Evolutionary conservation across 2,329 filamentous ascomycete genomes (phyloP), one percentile per base, ranked within the genome.

Genomic region (Triangularia verruculosa): DNA sequence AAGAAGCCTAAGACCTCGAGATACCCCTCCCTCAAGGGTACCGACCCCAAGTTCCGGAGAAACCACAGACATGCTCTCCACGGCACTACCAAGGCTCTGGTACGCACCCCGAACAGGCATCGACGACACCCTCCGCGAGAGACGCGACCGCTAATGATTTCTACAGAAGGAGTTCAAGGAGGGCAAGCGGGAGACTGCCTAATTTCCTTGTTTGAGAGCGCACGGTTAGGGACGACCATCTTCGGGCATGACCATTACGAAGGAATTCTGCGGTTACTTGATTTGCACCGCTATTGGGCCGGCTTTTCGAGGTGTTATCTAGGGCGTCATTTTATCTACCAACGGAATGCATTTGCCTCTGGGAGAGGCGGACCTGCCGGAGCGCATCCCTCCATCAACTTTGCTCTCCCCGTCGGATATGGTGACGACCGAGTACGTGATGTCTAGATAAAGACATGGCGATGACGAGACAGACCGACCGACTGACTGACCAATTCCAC

Each of bases 1-100:
- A 98, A 98, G 91, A 98, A 97, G 91, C 95, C 95, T 72, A 97
- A 97, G 89, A 98, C 95, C 79, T 89, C 93, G 83, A 89, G 95
- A 86, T 99, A 99, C 86, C 95, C 95, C 72, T 98, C 94, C 75
- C 90, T 99, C 78, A 97, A 97, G 81, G 95, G 95, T 77, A 95
- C 92, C 81, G 95, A 99, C 85, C 93, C 95, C 80, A 99, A 99
- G 89, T 99, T 99, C 88, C 90, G 95, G 82, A 90, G 95, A 84
- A 99, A 99, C 88, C 95, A 99, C 87, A 92, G 93, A 86, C 94
- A 99, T 88, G 95, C 95, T 82, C 93, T 98, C 71, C 95, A 98
- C 87, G 95, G 95, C 81, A 99, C 93, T 80, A 93, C 92, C 87
- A 96, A 92, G 86, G 95, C 95, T 79, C 84, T 99, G 86, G 94